Percentiles rank a stretch among this genome's conserved stretches.
Conservation (phyloP, 495 filamentous ascomycete species). For the Penicilliopsis zonata region DNA sequence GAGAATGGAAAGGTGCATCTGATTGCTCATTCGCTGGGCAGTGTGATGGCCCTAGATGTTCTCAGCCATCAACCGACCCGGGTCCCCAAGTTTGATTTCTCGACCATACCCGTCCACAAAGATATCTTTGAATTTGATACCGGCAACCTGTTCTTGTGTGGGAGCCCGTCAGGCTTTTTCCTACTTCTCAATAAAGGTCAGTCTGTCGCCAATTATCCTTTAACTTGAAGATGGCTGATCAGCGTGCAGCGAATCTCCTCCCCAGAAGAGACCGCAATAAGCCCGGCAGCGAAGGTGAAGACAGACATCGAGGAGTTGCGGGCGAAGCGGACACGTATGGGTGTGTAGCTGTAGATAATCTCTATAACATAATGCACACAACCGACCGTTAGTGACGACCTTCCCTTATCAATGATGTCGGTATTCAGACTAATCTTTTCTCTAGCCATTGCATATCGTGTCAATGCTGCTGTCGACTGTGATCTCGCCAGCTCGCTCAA, state of each 20-base stretch:
- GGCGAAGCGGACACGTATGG: conserved; percentile 72
- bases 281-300: conserved; percentile 56
- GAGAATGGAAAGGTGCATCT: conserved; percentile 77
- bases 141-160: conserved; percentile 75
- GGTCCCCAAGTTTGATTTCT: conserved; percentile 44
- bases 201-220: not conserved
- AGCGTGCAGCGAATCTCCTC: conserved; percentile 45
- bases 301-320: conserved; percentile 49
- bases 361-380: conserved; percentile 82
- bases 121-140: conserved; percentile 84
- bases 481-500: conserved; percentile 67
- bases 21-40: conserved; percentile 86
- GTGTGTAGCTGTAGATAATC: conserved; percentile 85
- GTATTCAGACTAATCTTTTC: conserved; percentile 35
- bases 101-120: conserved; percentile 33
- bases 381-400: conserved; percentile 35
- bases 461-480: conserved; percentile 81
- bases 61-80: conserved; percentile 75
- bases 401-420: not conserved
- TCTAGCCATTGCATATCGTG: conserved; percentile 68
- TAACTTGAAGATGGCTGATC: not conserved
- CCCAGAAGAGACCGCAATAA: conserved; percentile 69
- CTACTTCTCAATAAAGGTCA: conserved; percentile 69
- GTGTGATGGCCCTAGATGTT: conserved; percentile 86
- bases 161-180: conserved; percentile 92